Percentiles rank a stretch among this genome's conserved stretches.
Conservation (phyloP, 345 rosid species). For the Gossypium herbaceum region DNA sequence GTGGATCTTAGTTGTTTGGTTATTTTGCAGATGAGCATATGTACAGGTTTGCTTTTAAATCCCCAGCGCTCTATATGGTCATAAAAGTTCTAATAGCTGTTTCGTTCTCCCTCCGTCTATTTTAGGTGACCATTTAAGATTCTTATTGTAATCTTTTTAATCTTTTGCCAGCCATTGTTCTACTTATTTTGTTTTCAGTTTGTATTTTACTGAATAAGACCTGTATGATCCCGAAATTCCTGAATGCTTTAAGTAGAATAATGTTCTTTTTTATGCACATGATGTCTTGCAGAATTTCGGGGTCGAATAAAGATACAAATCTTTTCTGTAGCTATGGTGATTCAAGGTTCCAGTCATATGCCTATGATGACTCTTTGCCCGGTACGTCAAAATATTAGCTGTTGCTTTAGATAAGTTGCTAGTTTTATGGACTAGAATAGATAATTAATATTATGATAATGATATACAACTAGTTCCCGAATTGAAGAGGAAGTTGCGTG, state of each 20-base stretch:
- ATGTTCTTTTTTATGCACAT: background rate
- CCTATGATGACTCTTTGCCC: conserved; percentile 54
- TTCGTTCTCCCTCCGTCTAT: background rate
- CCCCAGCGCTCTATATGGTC: background rate
- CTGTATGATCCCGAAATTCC: background rate
- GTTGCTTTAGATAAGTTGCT: background rate
- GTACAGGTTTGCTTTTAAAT: conserved; percentile 64
- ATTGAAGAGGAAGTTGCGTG: conserved; percentile 63
- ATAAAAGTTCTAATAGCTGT: background rate
- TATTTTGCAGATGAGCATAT: conserved; percentile 78
- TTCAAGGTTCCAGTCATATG: conserved; percentile 43
- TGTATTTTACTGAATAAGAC: background rate
- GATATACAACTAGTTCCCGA: conserved; percentile 43
- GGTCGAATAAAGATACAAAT: conserved; percentile 41
- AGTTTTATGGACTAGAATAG: background rate
- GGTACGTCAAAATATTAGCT: conserved; percentile 30
- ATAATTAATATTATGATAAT: background rate
- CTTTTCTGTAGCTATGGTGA: conserved; percentile 55
- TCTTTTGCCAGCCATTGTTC: background rate
- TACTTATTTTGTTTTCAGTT: background rate
- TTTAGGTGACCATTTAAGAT: background rate
- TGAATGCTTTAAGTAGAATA: background rate
- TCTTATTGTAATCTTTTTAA: background rate
- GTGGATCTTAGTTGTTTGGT: conserved; percentile 12
- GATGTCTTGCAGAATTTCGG: conserved; percentile 43